Evolutionary conservation across 2,329 filamentous ascomycete genomes (phyloP).

Genomic region (Stagonosporopsis chrysanthemi): DNA sequence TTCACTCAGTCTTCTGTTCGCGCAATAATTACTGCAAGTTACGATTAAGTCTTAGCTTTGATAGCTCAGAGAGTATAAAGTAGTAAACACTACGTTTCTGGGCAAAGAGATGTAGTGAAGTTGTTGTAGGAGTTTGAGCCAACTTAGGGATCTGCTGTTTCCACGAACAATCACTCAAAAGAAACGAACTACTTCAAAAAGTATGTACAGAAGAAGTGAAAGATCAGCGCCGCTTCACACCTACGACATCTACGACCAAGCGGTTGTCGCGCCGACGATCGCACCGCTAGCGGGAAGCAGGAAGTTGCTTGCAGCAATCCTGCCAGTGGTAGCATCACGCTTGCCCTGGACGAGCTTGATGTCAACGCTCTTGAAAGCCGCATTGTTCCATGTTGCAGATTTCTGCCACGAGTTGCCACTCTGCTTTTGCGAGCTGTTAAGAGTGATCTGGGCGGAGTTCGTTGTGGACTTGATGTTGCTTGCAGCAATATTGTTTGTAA

Average conservation of each 20-base stretch:
- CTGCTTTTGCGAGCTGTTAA: constrained; percentile 27
- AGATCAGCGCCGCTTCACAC: not conserved
- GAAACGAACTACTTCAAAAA: too few relatives aligned
- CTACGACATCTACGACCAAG: constrained; percentile 14
- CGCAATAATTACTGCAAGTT: too few relatives aligned
- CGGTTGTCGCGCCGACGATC: constrained; percentile 53
- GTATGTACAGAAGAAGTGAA: not conserved
- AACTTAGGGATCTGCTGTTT: too few relatives aligned
- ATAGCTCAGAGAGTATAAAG: too few relatives aligned
- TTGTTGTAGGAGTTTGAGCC: too few relatives aligned
- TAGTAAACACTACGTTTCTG: too few relatives aligned
- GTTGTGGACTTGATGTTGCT: constrained; percentile 38
- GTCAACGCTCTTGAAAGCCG: constrained; percentile 51
- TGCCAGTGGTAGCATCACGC: constrained; percentile 48
- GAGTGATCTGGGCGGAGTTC: constrained; percentile 28
- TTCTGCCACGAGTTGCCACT: constrained; percentile 56
- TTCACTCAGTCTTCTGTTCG: too few relatives aligned
- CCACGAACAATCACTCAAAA: too few relatives aligned
- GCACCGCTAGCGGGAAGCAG: constrained; percentile 50
- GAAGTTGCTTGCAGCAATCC: constrained; percentile 54
- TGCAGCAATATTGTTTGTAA: constrained; percentile 53
- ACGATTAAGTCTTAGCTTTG: too few relatives aligned
- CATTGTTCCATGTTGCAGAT: constrained; percentile 50
- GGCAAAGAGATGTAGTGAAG: too few relatives aligned
- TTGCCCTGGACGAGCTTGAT: constrained; percentile 48